These are phyloP conservation scores for Diutina ranongensis DNA, from an alignment of 1,139 yeast species.

Conservation along the genomic window DNA sequence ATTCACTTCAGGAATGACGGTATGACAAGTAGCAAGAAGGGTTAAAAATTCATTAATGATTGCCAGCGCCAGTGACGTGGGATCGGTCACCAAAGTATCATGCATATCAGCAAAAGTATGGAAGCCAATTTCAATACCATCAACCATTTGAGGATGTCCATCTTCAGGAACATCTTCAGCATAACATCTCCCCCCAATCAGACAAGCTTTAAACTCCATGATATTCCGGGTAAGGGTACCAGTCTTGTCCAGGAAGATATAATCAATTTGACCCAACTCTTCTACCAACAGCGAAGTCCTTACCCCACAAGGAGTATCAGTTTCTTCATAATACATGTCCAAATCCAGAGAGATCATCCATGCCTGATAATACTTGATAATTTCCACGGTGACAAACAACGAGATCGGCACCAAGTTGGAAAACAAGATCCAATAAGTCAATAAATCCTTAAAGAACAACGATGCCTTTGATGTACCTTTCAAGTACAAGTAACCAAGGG, in stretches of 20 bases:
- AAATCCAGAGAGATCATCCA: slow-evolving; percentile 86
- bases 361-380: slow-evolving; percentile 92
- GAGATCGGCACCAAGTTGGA: slow-evolving; percentile 95
- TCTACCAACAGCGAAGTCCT: slow-evolving; percentile 93
- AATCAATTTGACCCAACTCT: slow-evolving; percentile 92
- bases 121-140: slow-evolving; percentile 76
- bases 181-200: slow-evolving; percentile 88
- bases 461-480: slow-evolving; percentile 59
- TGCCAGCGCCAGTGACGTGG: slow-evolving; percentile 38
- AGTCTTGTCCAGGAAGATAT: slow-evolving; percentile 91
- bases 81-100: slow-evolving; percentile 31
- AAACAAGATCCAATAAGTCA: slow-evolving; percentile 92
- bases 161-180: slow-evolving; percentile 89
- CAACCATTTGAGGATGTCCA: slow-evolving; percentile 54
- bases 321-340: slow-evolving; percentile 78
- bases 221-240: slow-evolving; percentile 92
- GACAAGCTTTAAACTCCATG: slow-evolving; percentile 92
- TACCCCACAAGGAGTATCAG: slow-evolving; percentile 91
- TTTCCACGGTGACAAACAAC: slow-evolving; percentile 88
- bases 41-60: slow-evolving; percentile 77
- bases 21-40: slow-evolving; percentile 85
- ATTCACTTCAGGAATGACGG: slow-evolving; percentile 85
- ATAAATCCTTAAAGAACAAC: slow-evolving; percentile 72
- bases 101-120: slow-evolving; percentile 60
- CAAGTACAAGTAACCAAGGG: slow-evolving; percentile 53